Evolutionary conservation across 305 asterid genomes (phyloP).

Genomic region (Fraxinus nigra): DNA sequence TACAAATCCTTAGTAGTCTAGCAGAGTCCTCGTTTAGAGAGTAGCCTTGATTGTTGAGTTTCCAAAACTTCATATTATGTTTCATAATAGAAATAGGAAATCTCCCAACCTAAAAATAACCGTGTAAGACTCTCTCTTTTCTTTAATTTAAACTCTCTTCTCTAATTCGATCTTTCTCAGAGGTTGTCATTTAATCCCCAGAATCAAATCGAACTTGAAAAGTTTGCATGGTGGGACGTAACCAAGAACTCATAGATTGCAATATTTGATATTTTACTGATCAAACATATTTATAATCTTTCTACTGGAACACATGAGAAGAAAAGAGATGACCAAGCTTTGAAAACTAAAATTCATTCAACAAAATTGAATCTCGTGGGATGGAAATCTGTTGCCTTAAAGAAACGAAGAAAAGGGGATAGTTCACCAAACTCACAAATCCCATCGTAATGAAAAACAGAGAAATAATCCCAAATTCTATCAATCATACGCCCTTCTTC

Average conservation of each 20-base stretch:
- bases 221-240: background rate
- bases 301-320: too few species aligned
- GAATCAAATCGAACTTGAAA: background rate
- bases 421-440: too few species aligned
- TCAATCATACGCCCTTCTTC: too few species aligned
- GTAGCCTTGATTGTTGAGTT: background rate
- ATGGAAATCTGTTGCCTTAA: background rate
- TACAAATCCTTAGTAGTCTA: background rate
- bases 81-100: background rate
- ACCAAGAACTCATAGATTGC: background rate
- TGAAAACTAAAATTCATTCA: too few species aligned
- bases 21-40: background rate
- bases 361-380: too few species aligned
- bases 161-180: background rate
- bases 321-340: too few species aligned
- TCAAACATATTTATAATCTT: too few species aligned
- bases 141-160: background rate
- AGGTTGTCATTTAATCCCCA: background rate
- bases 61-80: background rate
- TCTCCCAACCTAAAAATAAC: background rate
- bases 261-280: background rate
- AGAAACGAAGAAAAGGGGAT: too few species aligned
- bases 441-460: too few species aligned
- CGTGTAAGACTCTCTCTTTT: background rate
- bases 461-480: too few species aligned